A percentile compares a stretch with the other conserved stretches of the same genome.
Conservation (phyloP, 208 protist genomes). For the Vickermania ingenoplastis region DNA sequence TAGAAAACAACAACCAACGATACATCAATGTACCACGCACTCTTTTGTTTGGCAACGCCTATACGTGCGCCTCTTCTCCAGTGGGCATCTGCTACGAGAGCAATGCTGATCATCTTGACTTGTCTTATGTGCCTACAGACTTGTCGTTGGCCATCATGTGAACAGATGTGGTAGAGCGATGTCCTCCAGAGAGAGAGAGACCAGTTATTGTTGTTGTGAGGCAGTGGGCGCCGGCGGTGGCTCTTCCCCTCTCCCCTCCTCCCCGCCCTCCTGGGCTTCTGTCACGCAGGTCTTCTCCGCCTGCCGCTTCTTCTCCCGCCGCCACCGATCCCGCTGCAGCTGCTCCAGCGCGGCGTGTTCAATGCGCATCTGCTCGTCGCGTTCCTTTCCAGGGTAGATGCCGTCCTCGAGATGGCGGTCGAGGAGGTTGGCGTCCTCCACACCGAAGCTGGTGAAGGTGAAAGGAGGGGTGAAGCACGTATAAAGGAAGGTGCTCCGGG, state of each 20-base stretch:
- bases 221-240: no score
- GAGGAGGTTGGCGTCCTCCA: conserved; percentile 67
- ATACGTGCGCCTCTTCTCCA: no score
- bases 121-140: no score
- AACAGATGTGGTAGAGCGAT: no score
- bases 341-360: conserved; percentile 46
- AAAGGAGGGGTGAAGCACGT: conserved; percentile 80
- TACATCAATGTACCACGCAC: no score
- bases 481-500: conserved; percentile 85
- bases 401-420: conserved; percentile 87
- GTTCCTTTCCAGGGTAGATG: conserved; percentile 76
- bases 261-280: conserved; percentile 2
- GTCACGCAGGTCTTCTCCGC: conserved; percentile 1
- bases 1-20: background rate
- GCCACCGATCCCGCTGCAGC: conserved; percentile 41
- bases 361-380: conserved; percentile 66
- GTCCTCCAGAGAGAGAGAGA: no score
- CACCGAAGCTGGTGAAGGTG: conserved; percentile 43
- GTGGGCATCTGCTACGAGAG: no score
- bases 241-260: conserved; percentile 7
- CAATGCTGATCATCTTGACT: no score
- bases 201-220: no score
- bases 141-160: no score
- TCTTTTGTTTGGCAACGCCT: no score
- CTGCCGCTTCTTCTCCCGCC: conserved; percentile 15